Evolutionary conservation across 352 stramenopile species (phyloP), one percentile per base, ranked within the genome.

Genomic region (Globisporangium nunn): DNA sequence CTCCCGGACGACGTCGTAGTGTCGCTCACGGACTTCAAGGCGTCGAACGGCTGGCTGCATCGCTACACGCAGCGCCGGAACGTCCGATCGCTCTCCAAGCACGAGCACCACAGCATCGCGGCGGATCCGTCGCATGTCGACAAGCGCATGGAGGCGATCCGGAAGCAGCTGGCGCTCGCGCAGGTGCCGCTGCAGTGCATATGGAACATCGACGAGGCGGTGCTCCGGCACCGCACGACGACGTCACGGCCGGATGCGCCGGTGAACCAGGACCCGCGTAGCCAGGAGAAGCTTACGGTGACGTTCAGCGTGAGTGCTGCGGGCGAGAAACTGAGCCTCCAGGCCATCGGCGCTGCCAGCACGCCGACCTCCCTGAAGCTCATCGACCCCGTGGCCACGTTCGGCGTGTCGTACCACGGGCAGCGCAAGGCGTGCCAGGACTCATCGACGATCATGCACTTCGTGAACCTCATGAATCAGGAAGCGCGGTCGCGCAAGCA

Each of bases 21-120:
- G 59, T 88, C 82, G n/a, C 72, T 92, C 5, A 88, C 72, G 18
- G 82, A 88, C 44, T 92, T 92, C 61, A 92, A 92, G 60, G 82
- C 82, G 0, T 92, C 82, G 8, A 92, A 92, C 61, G 82, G 82
- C 33, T 92, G 82, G 82, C 52, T 92, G 41, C 80, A 90, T 43
- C 70, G 82, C 29, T 92, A 92, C 64, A 74, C 88, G 56, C 78
- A 89, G 52, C 70, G 82, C 54, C 68, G 80, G 11, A 90, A 85
- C 46, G 71, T 92, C 46, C 78, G 81, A 7, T 81, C 77, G 10
- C 62, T 85, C 2, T 69, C 81, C 8, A 85, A 85, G 50, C 58
- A 59, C 53, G 52, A 60, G 49, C 59, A 65, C 31, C 49, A 57
- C 43, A 61, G 59, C 48, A 46, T 57, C 43, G 43, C 52, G 2